phyloP scores from a whole-genome alignment of 2,329 filamentous ascomycete genomes.

The Coleophoma eucalyptorum region DNA sequence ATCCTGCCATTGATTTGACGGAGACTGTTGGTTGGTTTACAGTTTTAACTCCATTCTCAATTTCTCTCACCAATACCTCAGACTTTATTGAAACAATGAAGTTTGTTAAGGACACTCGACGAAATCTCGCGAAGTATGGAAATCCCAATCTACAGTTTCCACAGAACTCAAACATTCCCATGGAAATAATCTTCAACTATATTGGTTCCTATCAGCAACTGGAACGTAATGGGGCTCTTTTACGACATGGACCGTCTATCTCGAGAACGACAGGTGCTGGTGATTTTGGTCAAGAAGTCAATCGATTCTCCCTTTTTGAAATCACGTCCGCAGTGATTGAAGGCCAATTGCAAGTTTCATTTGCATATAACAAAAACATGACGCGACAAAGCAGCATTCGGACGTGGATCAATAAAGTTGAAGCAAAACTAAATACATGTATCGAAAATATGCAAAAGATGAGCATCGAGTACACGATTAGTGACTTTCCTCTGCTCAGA shows the following conservation, averaged over 20 bases:
- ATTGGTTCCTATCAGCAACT: slow-evolving; percentile 39
- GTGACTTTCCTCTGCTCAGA: too few species aligned
- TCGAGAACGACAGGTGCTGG: background rate
- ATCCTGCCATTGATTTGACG: slow-evolving; percentile 27
- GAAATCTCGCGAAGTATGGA: slow-evolving; percentile 23
- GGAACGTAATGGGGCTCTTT: slow-evolving; percentile 31
- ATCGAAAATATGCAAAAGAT: too few species aligned
- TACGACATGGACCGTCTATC: slow-evolving; percentile 2
- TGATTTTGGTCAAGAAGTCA: slow-evolving; percentile 1
- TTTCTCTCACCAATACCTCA: background rate
- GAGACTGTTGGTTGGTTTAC: slow-evolving; percentile 41
- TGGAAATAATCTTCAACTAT: slow-evolving; percentile 47
- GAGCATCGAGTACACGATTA: too few species aligned
- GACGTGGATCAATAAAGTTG: too few species aligned
- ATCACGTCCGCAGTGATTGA: slow-evolving; percentile 6
- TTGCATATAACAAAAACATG: slow-evolving; percentile 6
- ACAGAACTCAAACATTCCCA: slow-evolving; percentile 25
- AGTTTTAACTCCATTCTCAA: slow-evolving; percentile 31
- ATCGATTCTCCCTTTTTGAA: slow-evolving; percentile 6
- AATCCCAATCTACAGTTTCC: slow-evolving; percentile 33
- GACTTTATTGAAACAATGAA: slow-evolving; percentile 6
- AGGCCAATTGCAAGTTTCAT: slow-evolving; percentile 4
- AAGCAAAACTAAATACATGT: too few species aligned
- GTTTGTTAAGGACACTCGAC: slow-evolving; percentile 31
- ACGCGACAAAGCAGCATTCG: slow-evolving; percentile 3